A percentile compares a stretch with the other conserved stretches of the same genome.
These are phyloP conservation scores for Mycosphaerella sp. DNA, from an alignment of 2,329 filamentous ascomycete species.

Conservation along the genomic window DNA sequence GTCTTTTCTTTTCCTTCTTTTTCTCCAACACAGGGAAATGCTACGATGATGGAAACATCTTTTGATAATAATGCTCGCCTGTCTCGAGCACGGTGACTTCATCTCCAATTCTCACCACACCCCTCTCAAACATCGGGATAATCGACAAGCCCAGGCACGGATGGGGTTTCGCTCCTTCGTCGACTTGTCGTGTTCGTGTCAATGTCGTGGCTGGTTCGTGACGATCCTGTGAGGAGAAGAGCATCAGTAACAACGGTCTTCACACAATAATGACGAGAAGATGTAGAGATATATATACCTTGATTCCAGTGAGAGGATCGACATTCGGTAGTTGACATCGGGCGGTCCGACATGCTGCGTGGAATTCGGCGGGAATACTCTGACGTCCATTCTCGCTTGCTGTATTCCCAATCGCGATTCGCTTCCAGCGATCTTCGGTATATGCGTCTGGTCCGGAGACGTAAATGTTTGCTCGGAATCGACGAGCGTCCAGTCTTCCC, in stretches of 20 bases:
- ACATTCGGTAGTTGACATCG: slow-evolving; percentile 68
- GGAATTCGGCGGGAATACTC: slow-evolving; percentile 35
- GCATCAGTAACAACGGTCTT: no score
- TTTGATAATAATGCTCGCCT: slow-evolving; percentile 30
- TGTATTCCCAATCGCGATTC: slow-evolving; percentile 43
- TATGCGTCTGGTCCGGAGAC: slow-evolving; percentile 58
- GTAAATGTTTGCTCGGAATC: slow-evolving; percentile 68
- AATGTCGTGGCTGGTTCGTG: slow-evolving; percentile 31
- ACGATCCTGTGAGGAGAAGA: slow-evolving; percentile 16
- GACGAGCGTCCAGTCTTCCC: slow-evolving; percentile 52
- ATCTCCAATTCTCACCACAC: slow-evolving; percentile 29
- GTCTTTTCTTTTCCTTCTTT: no score
- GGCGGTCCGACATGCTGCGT: slow-evolving; percentile 58
- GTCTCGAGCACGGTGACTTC: slow-evolving; percentile 29
- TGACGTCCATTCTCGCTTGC: not conserved
- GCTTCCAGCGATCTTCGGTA: slow-evolving; percentile 64
- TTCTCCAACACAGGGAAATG: no score
- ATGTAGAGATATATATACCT: slow-evolving; percentile 11
- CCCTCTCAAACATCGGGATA: slow-evolving; percentile 29
- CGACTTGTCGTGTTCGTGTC: slow-evolving; percentile 27
- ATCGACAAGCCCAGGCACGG: slow-evolving; percentile 32
- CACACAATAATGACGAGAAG: no score
- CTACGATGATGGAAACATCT: slow-evolving; percentile 23
- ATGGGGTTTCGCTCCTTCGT: slow-evolving; percentile 29
- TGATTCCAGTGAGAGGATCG: slow-evolving; percentile 53